A percentile compares a stretch with the other conserved stretches of the same genome.
phyloP scores from a whole-genome alignment of 2,329 filamentous ascomycete species.

The Fusarium pseudocircinatum region DNA sequence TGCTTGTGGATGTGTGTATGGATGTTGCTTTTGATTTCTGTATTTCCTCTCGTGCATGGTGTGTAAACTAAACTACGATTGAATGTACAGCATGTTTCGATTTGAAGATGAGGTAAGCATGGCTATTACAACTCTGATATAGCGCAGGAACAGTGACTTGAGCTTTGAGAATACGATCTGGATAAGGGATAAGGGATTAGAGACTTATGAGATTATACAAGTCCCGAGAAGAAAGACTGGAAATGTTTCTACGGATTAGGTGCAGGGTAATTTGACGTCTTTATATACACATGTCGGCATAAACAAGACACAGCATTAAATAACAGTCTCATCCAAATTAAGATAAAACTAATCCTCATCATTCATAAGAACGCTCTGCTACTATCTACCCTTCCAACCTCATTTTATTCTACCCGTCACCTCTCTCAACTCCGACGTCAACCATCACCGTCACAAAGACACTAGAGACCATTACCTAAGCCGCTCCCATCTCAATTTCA shows the following conservation, averaged over 20 bases:
- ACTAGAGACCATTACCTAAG: slow-evolving; percentile 10
- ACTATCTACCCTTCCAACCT: neutral
- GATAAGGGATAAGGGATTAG: rapidly evolving
- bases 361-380: neutral
- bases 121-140: too few relatives aligned
- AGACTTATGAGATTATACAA: rapidly evolving
- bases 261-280: neutral
- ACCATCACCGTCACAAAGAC: neutral
- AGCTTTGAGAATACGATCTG: rapidly evolving
- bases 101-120: rapidly evolving
- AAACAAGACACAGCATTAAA: neutral
- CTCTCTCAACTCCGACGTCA: neutral
- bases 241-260: neutral
- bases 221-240: neutral
- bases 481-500: slow-evolving; percentile 50
- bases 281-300: neutral
- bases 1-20: rapidly evolving
- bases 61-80: too few relatives aligned
- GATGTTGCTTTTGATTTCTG: rapidly evolving
- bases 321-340: neutral
- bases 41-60: too few relatives aligned
- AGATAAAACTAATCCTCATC: neutral
- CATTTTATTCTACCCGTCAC: neutral
- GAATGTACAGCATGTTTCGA: too few relatives aligned
- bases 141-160: too few relatives aligned